These are phyloP conservation scores for Magnusiomyces magnusii DNA, from an alignment of 1,139 yeast species.

Conservation along the genomic window DNA sequence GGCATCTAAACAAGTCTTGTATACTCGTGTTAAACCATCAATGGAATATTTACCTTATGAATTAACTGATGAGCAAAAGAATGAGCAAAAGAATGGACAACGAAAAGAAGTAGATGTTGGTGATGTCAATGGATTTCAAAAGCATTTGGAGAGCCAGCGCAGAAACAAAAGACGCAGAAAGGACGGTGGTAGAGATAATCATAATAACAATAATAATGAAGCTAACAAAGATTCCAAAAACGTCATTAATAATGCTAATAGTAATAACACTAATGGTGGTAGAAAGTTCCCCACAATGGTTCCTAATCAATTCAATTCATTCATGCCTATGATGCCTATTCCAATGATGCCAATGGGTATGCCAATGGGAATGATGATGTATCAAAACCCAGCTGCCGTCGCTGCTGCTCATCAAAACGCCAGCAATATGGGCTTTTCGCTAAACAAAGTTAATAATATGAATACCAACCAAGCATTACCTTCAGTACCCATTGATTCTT, in stretches of 20 bases:
- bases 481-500: background rate
- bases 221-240: background rate
- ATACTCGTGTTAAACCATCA: background rate
- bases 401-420: background rate
- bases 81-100: background rate
- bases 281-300: background rate
- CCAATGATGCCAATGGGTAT: conserved; percentile 1
- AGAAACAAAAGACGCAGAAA: background rate
- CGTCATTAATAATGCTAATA: background rate
- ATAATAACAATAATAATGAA: background rate
- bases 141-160: background rate
- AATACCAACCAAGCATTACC: background rate
- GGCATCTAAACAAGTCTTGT: background rate
- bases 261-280: background rate
- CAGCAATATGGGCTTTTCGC: background rate
- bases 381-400: background rate
- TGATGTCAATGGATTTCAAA: background rate
- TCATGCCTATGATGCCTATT: background rate
- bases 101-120: background rate
- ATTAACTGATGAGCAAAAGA: background rate
- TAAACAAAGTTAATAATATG: background rate
- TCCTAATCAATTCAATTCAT: background rate
- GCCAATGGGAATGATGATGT: conserved; percentile 1
- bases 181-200: background rate
- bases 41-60: background rate